These are phyloP conservation scores for Royoungia palumana DNA, from an alignment of 768 basidiomycete genomes.

Conservation along the genomic window DNA sequence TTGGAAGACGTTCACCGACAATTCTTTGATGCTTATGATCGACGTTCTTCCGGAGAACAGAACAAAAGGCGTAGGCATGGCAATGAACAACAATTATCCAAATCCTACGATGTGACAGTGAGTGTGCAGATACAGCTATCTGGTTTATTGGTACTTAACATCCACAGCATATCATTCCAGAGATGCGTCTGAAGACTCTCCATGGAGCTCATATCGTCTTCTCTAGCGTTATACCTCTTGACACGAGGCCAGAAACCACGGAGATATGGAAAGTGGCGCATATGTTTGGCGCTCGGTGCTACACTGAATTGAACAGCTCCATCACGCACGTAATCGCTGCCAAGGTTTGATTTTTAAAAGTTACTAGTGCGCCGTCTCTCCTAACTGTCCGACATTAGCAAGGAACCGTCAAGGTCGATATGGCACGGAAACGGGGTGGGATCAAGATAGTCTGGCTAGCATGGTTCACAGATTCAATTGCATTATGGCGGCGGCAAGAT, in stretches of 20 bases:
- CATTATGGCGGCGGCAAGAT: constrained; percentile 81
- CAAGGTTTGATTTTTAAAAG: constrained; percentile 50
- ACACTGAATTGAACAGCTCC: constrained; percentile 57
- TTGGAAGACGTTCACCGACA: constrained; percentile 72
- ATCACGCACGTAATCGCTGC: constrained; percentile 92
- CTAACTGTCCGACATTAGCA: constrained; percentile 42
- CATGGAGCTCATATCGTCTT: constrained; percentile 81
- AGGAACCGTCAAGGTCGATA: constrained; percentile 89
- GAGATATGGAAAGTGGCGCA: constrained; percentile 85
- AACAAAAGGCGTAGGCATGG: constrained; percentile 26
- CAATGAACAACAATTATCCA: constrained; percentile 26
- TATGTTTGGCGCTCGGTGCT: constrained; percentile 84
- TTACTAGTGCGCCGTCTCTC: constrained; percentile 2
- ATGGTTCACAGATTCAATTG: constrained; percentile 89
- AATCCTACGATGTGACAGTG: constrained; percentile 76
- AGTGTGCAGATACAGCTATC: constrained; percentile 25
- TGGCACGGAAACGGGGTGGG: constrained; percentile 69
- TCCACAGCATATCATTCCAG: constrained; percentile 77
- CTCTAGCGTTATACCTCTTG: constrained; percentile 93
- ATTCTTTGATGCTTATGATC: constrained; percentile 72
- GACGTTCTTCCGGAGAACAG: constrained; percentile 27
- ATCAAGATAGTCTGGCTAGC: constrained; percentile 83
- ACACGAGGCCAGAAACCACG: constrained; percentile 70
- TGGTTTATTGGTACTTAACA: not conserved
- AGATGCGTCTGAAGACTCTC: constrained; percentile 72